Percentiles rank a stretch among this genome's conserved stretches.
Conservation (phyloP, 805 yeast genomes). For the Ogataea glucozyma region DNA sequence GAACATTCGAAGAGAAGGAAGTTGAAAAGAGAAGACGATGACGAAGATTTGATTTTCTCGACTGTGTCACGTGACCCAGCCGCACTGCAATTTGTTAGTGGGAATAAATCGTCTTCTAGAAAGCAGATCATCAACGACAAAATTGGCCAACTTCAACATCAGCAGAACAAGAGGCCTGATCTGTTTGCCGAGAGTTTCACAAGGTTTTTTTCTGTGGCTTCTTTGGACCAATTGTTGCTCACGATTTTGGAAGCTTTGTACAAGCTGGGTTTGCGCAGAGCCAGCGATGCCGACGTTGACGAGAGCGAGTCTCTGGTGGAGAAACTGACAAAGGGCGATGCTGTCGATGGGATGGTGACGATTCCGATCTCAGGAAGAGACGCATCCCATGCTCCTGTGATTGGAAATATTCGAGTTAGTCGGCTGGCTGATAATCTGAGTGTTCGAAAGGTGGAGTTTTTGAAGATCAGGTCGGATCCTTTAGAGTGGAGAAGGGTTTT, state of each 20-base stretch:
- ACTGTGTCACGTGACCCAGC: conserved; percentile 53
- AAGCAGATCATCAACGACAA: conserved; percentile 25
- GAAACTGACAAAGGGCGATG: conserved; percentile 31
- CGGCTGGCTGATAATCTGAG: conserved; percentile 39
- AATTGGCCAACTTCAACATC: conserved; percentile 21
- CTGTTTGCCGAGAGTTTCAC: conserved; percentile 48
- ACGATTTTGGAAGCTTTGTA: conserved; percentile 43
- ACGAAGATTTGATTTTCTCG: conserved; percentile 37
- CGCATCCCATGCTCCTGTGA: conserved; percentile 43
- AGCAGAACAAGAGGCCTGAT: conserved; percentile 25
- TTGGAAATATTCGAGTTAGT: conserved; percentile 48
- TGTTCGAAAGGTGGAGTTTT: conserved; percentile 53
- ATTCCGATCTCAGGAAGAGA: conserved; percentile 44
- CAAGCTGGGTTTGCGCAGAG: conserved; percentile 41
- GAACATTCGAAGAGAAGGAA: conserved; percentile 38
- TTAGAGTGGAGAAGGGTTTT: conserved; percentile 72
- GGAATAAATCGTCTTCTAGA: conserved; percentile 20
- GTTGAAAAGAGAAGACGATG: conserved; percentile 29
- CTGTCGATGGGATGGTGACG: conserved; percentile 36
- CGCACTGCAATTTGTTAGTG: conserved; percentile 45
- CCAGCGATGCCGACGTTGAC: conserved; percentile 15
- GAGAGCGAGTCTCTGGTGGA: conserved; percentile 25
- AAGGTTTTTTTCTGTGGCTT: conserved; percentile 48
- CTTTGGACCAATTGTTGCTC: conserved; percentile 45
- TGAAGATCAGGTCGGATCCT: conserved; percentile 64